phyloP scores from a whole-genome alignment of 2,329 filamentous ascomycete genomes.

The Byssoonygena ceratinophila region DNA sequence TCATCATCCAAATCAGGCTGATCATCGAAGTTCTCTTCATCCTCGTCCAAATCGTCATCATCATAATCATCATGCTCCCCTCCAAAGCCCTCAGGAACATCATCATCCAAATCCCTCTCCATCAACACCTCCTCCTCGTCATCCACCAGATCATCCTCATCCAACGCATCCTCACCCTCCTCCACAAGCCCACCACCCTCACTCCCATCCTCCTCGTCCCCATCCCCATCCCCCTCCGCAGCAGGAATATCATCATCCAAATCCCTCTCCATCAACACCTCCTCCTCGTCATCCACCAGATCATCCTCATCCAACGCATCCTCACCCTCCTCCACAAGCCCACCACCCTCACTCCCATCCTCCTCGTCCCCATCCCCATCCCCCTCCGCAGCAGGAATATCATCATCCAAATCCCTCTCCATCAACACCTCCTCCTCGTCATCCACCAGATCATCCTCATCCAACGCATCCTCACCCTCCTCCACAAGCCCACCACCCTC shows the following conservation, averaged over 20 bases:
- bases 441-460: constrained; percentile 30
- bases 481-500: constrained; percentile 6
- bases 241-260: constrained; percentile 39
- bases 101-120: constrained; percentile 40
- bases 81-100: constrained; percentile 36
- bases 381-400: constrained; percentile 32
- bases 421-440: constrained; percentile 33
- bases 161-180: constrained; percentile 35
- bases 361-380: constrained; percentile 23
- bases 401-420: constrained; percentile 40
- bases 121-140: constrained; percentile 33
- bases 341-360: constrained; percentile 27
- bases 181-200: constrained; percentile 6
- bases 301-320: constrained; percentile 32
- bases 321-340: constrained; percentile 24
- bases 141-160: constrained; percentile 30
- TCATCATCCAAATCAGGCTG: constrained; percentile 35
- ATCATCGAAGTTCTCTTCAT: constrained; percentile 36
- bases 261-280: constrained; percentile 39
- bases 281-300: constrained; percentile 33
- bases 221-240: constrained; percentile 24
- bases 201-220: constrained; percentile 31
- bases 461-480: constrained; percentile 35
- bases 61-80: constrained; percentile 35
- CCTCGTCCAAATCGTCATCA: constrained; percentile 42